A percentile compares a stretch with the other conserved stretches of the same genome.
phyloP scores from a whole-genome alignment of 352 stramenopile genomes.

The Pythium dissimile region DNA sequence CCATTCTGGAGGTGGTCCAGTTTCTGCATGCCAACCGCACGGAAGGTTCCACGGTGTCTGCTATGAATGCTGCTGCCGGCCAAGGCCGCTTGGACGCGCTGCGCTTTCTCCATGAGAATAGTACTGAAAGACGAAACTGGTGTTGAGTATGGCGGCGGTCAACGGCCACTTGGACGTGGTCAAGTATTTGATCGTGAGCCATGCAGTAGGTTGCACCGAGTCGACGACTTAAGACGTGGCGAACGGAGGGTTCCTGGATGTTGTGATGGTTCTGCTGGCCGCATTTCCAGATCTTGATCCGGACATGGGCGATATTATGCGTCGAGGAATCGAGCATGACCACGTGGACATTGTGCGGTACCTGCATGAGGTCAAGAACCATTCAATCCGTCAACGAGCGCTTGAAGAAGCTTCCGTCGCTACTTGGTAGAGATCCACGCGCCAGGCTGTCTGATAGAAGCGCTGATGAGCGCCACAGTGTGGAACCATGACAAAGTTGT shows the following conservation, averaged over 20 bases:
- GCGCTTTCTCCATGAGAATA: not conserved
- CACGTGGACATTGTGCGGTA: too few relatives aligned
- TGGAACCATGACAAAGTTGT: too few relatives aligned
- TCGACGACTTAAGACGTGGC: not conserved
- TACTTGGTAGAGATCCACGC: too few relatives aligned
- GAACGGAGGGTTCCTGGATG: not conserved
- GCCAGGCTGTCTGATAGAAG: too few relatives aligned
- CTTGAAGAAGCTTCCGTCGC: too few relatives aligned
- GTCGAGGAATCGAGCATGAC: too few relatives aligned
- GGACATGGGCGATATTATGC: too few relatives aligned
- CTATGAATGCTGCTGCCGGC: not conserved
- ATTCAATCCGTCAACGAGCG: too few relatives aligned
- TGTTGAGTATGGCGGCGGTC: not conserved
- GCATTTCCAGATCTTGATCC: too few relatives aligned
- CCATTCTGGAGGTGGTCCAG: not conserved
- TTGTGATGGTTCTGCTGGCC: not conserved
- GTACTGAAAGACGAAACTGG: not conserved
- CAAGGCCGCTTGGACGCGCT: not conserved
- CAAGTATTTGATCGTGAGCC: not conserved
- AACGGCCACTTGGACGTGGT: not conserved
- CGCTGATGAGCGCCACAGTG: too few relatives aligned
- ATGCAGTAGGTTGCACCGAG: not conserved
- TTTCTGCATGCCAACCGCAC: not conserved
- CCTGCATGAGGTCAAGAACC: too few relatives aligned
- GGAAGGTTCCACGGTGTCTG: not conserved